phyloP scores from a whole-genome alignment of 768 basidiomycete genomes.

The Rhodosporidiobolus odoratus region DNA sequence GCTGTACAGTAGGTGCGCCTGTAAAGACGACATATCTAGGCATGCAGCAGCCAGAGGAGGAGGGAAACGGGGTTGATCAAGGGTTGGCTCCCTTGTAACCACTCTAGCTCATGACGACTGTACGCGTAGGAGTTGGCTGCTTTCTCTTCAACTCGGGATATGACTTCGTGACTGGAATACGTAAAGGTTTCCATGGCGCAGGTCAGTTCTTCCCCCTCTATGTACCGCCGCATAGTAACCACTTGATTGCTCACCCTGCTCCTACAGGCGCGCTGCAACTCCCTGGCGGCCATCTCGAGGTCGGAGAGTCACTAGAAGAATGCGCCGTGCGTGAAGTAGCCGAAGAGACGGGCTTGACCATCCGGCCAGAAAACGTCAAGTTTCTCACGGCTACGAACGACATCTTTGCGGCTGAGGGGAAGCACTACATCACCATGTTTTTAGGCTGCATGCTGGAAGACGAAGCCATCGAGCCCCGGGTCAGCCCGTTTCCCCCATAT shows the following conservation, averaged over 20 bases:
- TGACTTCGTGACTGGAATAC: constrained; percentile 20
- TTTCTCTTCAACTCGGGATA: constrained; percentile 8
- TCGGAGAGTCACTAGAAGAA: constrained; percentile 23
- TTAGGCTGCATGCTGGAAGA: background rate
- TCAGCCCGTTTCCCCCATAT: background rate
- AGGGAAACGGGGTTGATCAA: background rate
- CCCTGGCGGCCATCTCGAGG: constrained; percentile 36
- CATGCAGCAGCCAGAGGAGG: background rate
- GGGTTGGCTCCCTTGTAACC: background rate
- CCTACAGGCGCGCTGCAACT: constrained; percentile 28
- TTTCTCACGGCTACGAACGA: constrained; percentile 35
- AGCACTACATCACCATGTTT: constrained; percentile 39
- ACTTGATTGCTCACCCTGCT: too few relatives aligned
- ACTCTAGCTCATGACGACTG: background rate
- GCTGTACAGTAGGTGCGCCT: background rate
- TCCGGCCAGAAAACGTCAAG: background rate
- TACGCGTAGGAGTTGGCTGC: constrained; percentile 24
- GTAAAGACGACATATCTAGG: constrained; percentile 16
- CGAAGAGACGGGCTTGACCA: constrained; percentile 32
- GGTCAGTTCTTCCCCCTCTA: constrained; percentile 5
- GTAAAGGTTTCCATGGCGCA: constrained; percentile 36
- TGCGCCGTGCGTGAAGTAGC: constrained; percentile 31
- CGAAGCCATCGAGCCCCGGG: constrained; percentile 2
- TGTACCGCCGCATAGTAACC: background rate
- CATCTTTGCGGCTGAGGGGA: constrained; percentile 13